These are phyloP conservation scores for Lasiosphaeria ovina DNA, from an alignment of 495 filamentous ascomycete genomes.

Conservation along the genomic window DNA sequence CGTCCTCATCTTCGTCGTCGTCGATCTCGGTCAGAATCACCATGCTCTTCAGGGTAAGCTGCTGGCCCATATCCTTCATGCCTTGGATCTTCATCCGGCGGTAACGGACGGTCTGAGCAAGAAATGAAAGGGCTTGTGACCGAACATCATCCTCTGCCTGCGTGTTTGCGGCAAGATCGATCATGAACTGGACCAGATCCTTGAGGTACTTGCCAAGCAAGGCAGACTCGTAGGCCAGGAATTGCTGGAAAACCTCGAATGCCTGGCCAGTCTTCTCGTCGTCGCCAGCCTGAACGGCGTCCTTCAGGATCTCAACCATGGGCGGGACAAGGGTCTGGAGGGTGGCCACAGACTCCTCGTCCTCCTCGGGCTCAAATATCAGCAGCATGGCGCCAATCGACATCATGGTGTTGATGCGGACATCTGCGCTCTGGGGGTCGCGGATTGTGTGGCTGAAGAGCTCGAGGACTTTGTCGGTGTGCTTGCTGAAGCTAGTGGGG, in stretches of 20 bases:
- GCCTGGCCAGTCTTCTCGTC: conserved; percentile 84
- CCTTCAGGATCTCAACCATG: conserved; percentile 89
- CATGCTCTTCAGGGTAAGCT: conserved; percentile 80
- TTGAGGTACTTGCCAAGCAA: conserved; percentile 82
- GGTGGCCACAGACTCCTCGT: conserved; percentile 63
- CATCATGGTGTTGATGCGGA: conserved; percentile 91
- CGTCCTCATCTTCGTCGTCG: conserved; percentile 85
- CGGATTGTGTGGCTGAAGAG: conserved; percentile 85
- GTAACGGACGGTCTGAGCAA: conserved; percentile 88
- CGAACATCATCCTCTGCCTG: conserved; percentile 78
- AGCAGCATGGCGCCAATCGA: conserved; percentile 87
- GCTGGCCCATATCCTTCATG: conserved; percentile 70
- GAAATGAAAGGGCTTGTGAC: conserved; percentile 85
- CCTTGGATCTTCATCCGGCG: conserved; percentile 93
- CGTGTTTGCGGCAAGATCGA: conserved; percentile 74
- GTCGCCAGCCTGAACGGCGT: conserved; percentile 70
- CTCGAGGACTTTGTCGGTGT: conserved; percentile 71
- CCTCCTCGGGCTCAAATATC: conserved; percentile 81
- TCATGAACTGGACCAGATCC: conserved; percentile 91
- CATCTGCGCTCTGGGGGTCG: conserved; percentile 86
- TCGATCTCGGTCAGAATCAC: conserved; percentile 85
- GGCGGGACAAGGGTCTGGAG: conserved; percentile 77
- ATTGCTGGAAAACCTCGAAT: conserved; percentile 97
- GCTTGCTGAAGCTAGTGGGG: conserved; percentile 72
- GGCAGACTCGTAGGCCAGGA: conserved; percentile 84